Percentiles rank a stretch among this genome's conserved stretches.
Evolutionary conservation across 108 stramenopile species (phyloP).

Genomic region (Nitzschia putrida): DNA sequence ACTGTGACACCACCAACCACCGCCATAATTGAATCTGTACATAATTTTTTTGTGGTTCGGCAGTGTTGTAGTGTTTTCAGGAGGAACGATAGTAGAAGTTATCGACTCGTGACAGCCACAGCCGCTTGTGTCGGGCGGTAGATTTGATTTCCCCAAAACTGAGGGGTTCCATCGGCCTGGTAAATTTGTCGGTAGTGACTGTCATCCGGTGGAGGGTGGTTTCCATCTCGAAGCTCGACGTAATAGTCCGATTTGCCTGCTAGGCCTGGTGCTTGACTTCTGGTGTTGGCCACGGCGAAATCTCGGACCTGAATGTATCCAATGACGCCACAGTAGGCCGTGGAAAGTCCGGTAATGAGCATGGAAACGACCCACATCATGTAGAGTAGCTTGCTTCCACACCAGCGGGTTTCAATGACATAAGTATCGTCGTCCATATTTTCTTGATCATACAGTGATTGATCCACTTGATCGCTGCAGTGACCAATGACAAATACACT

Average conservation of each 20-base stretch:
- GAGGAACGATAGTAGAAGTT: neutral
- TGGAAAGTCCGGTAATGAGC: slow-evolving; percentile 69
- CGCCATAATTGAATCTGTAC: no score
- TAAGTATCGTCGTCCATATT: slow-evolving; percentile 56
- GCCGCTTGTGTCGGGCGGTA: slow-evolving; percentile 87
- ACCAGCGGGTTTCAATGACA: slow-evolving; percentile 79
- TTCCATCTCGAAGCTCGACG: slow-evolving; percentile 51
- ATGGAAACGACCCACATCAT: slow-evolving; percentile 78
- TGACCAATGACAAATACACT: slow-evolving; percentile 83
- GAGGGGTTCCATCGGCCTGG: slow-evolving; percentile 83
- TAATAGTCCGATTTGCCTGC: slow-evolving; percentile 72
- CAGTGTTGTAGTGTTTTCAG: no score
- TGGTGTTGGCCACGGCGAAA: slow-evolving; percentile 76
- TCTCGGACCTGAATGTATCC: slow-evolving; percentile 87
- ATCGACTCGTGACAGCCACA: slow-evolving; percentile 48
- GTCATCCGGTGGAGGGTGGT: neutral
- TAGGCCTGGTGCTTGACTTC: slow-evolving; percentile 69
- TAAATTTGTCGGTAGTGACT: slow-evolving; percentile 53
- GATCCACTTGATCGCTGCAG: slow-evolving; percentile 57
- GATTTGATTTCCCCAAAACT: slow-evolving; percentile 86
- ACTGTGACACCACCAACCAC: no score
- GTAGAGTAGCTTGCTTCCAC: slow-evolving; percentile 67
- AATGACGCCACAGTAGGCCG: slow-evolving; percentile 82
- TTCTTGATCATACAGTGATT: slow-evolving; percentile 21
- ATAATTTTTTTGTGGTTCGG: no score